Evolutionary conservation across 2,329 filamentous ascomycete species (phyloP).

Genomic region (Leptographium flavum): DNA sequence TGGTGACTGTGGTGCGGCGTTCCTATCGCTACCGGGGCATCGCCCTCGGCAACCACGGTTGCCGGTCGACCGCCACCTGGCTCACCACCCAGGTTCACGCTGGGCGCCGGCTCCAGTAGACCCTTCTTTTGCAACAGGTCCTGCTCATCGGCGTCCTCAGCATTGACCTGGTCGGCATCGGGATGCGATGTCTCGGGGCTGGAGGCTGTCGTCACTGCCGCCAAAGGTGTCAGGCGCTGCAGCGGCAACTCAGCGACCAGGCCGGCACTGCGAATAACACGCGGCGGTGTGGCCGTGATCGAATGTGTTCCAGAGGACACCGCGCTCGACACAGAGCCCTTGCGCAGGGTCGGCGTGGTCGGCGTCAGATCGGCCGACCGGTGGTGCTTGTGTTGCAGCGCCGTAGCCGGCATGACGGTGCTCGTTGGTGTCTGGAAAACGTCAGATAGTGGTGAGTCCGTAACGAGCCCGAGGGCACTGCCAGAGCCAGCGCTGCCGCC

Average conservation of each 20-base stretch:
- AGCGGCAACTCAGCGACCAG: slow-evolving; percentile 6
- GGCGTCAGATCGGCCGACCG: slow-evolving; percentile 28
- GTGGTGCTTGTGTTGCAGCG: slow-evolving; percentile 21
- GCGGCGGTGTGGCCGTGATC: slow-evolving; percentile 18
- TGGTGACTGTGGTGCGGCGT: neutral
- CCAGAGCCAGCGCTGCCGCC: slow-evolving; percentile 4
- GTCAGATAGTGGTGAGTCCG: slow-evolving; percentile 26
- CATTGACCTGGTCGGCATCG: neutral
- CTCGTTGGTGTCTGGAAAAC: slow-evolving; percentile 35
- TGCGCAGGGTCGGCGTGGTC: slow-evolving; percentile 20
- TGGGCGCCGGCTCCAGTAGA: slow-evolving; percentile 32
- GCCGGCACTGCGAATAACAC: slow-evolving; percentile 17
- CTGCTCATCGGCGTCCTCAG: slow-evolving; percentile 48
- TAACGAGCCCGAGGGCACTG: slow-evolving; percentile 9
- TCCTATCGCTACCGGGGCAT: neutral
- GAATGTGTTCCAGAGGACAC: slow-evolving; percentile 23
- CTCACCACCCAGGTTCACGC: neutral
- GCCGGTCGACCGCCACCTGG: slow-evolving; percentile 1
- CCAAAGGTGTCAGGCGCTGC: neutral
- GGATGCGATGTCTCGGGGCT: slow-evolving; percentile 14
- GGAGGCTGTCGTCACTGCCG: neutral
- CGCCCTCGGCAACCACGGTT: slow-evolving; percentile 23
- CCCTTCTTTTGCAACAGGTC: slow-evolving; percentile 55
- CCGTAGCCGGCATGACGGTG: slow-evolving; percentile 21
- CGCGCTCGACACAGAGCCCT: slow-evolving; percentile 28